phyloP scores from a whole-genome alignment of 805 yeast species.

The Candida fluviatilis region DNA sequence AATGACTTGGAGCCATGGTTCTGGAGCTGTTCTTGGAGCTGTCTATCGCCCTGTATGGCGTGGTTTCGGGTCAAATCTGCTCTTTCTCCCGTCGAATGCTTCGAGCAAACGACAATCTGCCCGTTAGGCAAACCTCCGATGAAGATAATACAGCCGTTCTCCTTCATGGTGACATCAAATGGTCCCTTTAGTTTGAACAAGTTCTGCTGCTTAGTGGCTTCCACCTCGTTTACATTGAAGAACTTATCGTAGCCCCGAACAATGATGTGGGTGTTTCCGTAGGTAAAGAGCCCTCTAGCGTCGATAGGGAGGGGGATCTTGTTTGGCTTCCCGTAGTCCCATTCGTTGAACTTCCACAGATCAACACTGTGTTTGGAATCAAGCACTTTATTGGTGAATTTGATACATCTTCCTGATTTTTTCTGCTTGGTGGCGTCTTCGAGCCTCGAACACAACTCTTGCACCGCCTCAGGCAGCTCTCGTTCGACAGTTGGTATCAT shows the following conservation, averaged over 20 bases:
- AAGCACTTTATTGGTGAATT: slow-evolving; percentile 10
- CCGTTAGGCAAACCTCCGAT: slow-evolving; percentile 76
- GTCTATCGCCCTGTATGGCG: slow-evolving; percentile 65
- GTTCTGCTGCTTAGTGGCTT: slow-evolving; percentile 45
- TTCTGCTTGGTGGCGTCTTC: slow-evolving; percentile 13
- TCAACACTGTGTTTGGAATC: slow-evolving; percentile 6
- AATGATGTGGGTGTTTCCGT: slow-evolving; percentile 45
- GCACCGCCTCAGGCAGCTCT: slow-evolving; percentile 14
- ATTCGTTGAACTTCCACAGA: slow-evolving; percentile 85
- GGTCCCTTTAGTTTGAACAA: slow-evolving; percentile 66
- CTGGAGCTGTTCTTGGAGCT: slow-evolving; percentile 51
- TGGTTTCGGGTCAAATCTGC: slow-evolving; percentile 58
- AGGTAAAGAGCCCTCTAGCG: slow-evolving; percentile 81
- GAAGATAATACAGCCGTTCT: slow-evolving; percentile 90
- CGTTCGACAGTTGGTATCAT: not conserved
- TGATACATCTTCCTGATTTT: slow-evolving; percentile 19
- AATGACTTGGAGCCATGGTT: slow-evolving; percentile 35
- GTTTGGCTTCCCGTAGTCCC: slow-evolving; percentile 67
- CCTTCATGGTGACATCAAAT: slow-evolving; percentile 74
- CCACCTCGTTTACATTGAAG: slow-evolving; percentile 72
- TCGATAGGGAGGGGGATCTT: slow-evolving; percentile 53
- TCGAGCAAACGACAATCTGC: slow-evolving; percentile 79
- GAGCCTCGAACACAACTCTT: slow-evolving; percentile 16
- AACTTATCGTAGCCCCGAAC: slow-evolving; percentile 94
- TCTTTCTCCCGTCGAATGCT: slow-evolving; percentile 77